Conservation (phyloP, 2,329 filamentous ascomycete genomes). For the Aschersonia sp. region DNA sequence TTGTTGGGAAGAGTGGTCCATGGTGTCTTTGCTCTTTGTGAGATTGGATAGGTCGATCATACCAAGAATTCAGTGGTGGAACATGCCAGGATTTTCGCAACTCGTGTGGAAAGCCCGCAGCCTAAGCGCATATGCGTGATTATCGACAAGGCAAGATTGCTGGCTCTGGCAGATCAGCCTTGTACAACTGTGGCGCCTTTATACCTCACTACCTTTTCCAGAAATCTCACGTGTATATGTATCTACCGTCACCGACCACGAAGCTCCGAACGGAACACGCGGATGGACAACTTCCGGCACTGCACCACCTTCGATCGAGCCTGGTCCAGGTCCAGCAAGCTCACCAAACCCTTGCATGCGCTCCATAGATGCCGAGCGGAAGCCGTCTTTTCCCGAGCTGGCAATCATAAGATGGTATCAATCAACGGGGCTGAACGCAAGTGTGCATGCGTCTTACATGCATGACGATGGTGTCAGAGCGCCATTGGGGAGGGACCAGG, state of each 20-base stretch:
- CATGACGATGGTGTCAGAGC: background rate
- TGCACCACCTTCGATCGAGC: background rate
- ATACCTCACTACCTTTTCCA: background rate
- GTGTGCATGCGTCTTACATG: background rate
- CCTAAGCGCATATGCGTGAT: background rate
- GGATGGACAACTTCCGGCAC: too few species aligned
- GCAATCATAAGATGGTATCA: background rate
- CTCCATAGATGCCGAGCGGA: too few species aligned
- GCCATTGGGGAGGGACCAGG: background rate
- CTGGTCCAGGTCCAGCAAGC: background rate
- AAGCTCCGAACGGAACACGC: background rate
- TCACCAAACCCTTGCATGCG: too few species aligned
- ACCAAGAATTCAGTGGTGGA: too few species aligned
- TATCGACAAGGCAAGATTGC: background rate
- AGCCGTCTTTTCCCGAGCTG: too few species aligned
- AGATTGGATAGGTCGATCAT: too few species aligned
- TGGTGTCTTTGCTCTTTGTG: too few species aligned
- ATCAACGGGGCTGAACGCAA: background rate
- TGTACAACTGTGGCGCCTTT: too few species aligned
- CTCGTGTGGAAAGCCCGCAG: background rate
- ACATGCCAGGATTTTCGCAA: background rate
- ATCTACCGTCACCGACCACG: background rate
- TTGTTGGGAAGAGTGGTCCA: too few species aligned
- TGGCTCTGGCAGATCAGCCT: too few species aligned
- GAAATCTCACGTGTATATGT: background rate